Evolutionary conservation across 2,329 filamentous ascomycete species (phyloP).

Genomic region (Coniochaeta hoffmannii): DNA sequence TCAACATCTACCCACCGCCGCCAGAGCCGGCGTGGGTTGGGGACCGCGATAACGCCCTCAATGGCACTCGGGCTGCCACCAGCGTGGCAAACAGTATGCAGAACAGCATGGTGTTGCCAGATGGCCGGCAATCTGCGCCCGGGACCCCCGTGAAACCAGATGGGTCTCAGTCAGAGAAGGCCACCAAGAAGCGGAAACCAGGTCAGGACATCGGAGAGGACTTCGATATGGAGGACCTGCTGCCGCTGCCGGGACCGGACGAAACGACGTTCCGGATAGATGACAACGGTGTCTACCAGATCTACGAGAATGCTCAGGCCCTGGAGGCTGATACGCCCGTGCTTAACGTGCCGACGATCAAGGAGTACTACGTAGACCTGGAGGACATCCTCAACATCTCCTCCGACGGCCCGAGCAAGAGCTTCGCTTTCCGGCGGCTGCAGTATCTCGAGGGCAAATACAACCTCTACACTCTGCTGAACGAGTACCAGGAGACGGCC

Average conservation of each 20-base stretch:
- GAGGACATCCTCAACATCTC: conserved; percentile 83
- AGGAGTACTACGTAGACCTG: conserved; percentile 93
- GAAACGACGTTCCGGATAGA: conserved; percentile 75
- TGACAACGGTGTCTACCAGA: conserved; percentile 81
- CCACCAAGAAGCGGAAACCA: conserved; percentile 65
- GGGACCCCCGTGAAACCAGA: conserved; percentile 21
- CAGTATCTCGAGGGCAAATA: conserved; percentile 97
- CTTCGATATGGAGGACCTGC: conserved; percentile 72
- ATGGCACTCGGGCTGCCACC: conserved; percentile 23
- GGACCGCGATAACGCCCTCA: conserved; percentile 27
- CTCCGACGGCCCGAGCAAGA: conserved; percentile 92
- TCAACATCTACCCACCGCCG: conserved; percentile 85
- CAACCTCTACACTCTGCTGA: conserved; percentile 85
- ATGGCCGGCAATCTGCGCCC: conserved; percentile 21
- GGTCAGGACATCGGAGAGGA: conserved; percentile 89
- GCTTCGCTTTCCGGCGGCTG: conserved; percentile 88
- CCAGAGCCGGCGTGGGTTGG: conserved; percentile 86
- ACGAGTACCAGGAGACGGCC: conserved; percentile 96
- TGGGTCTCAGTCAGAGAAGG: conserved; percentile 31
- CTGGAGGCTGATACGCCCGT: conserved; percentile 60
- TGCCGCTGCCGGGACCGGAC: conserved; percentile 64
- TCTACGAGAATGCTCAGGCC: conserved; percentile 66
- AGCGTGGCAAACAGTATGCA: conserved; percentile 35
- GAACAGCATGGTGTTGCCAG: conserved; percentile 35
- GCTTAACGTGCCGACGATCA: conserved; percentile 79